Evolutionary conservation across 2,329 filamentous ascomycete species (phyloP).

Genomic region (Anthostomella pinea): DNA sequence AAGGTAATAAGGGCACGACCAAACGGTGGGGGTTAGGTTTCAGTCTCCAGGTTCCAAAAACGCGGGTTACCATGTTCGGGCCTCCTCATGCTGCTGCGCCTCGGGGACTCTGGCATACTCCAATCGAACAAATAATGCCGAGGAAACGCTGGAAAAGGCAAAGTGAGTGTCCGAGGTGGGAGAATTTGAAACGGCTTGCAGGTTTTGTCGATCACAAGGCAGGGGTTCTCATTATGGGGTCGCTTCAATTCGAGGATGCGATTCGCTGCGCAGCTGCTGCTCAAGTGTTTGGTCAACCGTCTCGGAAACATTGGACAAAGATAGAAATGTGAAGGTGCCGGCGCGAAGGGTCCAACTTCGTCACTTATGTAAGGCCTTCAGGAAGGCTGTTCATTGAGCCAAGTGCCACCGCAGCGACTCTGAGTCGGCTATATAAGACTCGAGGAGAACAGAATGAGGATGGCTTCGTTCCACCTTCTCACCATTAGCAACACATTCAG

Average conservation of each 20-base stretch:
- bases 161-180: background rate
- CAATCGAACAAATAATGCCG: no score
- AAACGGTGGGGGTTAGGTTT: no score
- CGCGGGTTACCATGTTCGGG: no score
- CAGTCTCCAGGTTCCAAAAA: no score
- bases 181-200: background rate
- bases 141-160: no score
- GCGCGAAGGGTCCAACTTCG: background rate
- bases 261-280: slow-evolving; percentile 13
- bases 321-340: background rate
- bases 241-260: slow-evolving; percentile 10
- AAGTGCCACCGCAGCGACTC: background rate
- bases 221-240: background rate
- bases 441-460: background rate
- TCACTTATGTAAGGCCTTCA: background rate
- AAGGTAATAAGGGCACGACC: no score
- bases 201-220: background rate
- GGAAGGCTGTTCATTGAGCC: background rate
- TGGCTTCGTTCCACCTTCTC: slow-evolving; percentile 9
- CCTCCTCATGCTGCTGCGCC: slow-evolving; percentile 2
- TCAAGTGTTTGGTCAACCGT: slow-evolving; percentile 16
- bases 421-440: slow-evolving; percentile 18
- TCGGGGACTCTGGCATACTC: background rate
- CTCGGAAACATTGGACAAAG: slow-evolving; percentile 20
- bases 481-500: slow-evolving; percentile 9